Evolutionary conservation across 2,329 filamentous ascomycete genomes (phyloP), one percentile per base, ranked within the genome.

Genomic region (Fusarium chaquense): DNA sequence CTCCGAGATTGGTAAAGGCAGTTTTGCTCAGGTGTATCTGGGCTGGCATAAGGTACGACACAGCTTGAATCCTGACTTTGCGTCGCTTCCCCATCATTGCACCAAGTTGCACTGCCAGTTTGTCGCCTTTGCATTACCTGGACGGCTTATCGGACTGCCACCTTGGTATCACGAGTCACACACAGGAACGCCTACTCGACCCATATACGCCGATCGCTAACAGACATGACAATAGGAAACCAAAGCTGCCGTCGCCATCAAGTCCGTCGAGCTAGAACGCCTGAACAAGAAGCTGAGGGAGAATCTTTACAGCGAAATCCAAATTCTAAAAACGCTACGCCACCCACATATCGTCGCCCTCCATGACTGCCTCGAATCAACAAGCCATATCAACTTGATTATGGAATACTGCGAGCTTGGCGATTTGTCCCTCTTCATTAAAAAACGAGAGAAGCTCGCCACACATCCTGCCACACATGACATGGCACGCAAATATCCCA

Each of bases 341-440:
- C 96, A 99, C 81, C 96, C 96, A 30, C 96, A 99, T 78, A 98
- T 99, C 74, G 96, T 98, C 72, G 93, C 94, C 73, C 90, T 99
- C 49, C 94, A 98, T 83, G 93, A 97, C 81, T 98, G 94, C 83
- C 87, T 95, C 79, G 94, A 98, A 80, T 91, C 93, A 1, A 84
- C 89, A 5, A 90, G 91, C 24, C 93, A 97, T 77, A 98, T 98
- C 81, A 96, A 99, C 81, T 87, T 99, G 62, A 91, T 98, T 69
- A 99, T 98, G 95, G 96, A 99, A 82, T 98, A 97, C 81, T 98
- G 96, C 82, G 93, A 97, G 78, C 87, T 99, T 41, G 95, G 96
- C 24, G 96, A 99, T 77, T 83, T 99, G 62, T 97, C 96, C 13
- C 86, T 95, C 56, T 98, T 99, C 81, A 98, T 99, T 83, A 97